Evolutionary conservation across 2,329 filamentous ascomycete genomes (phyloP), one percentile per base, ranked within the genome.

Genomic region (Fusarium musae): DNA sequence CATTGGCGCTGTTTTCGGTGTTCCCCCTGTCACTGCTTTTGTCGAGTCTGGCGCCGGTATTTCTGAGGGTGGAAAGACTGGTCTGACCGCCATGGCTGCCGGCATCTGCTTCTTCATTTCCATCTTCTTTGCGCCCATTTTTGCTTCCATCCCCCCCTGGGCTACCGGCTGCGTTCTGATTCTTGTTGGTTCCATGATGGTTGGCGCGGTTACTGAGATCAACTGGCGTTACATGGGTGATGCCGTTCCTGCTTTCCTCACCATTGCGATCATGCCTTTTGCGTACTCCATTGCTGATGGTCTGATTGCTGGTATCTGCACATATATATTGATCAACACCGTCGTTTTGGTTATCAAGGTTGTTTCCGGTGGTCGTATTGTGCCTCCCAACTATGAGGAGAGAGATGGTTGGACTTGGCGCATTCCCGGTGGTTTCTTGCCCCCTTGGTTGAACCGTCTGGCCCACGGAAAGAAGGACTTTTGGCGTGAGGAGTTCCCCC

Each of bases 41-140:
- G 91, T 97, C 78, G 94, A 97, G 82, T 94, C 92, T n/a, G 94
- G 94, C 79, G 94, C 94, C 13, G 94, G 94, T 76, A 97, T 97
- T 72, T 93, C 93, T 0, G 94, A 97, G 82, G 94, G 94, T 58
- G 94, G 94, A 49, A 91, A 92, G 78, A 97, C 94, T 0, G 94
- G 94, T 21, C 83, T 97, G n/a, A 96, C 94, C 0, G 91, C 93
- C 52, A 93, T 96, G 81, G 85, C 90, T 21, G 92, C 93, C 0
- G 94, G 94, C 9, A 63, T 97, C 56, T 95, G 92, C 83, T 97
- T 97, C 86, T 92, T 97, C 84, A 90, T 97, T 79, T 90, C 93
- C 64, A 89, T 97, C 69, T 97, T 97, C 86, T 97, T 97, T 80
- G 94, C 94, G 0, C 94, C 94, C 0, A 96, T 97, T 64, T 97